phyloP scores from a whole-genome alignment of 257 asterid genomes.

The Jacaranda copaia region DNA sequence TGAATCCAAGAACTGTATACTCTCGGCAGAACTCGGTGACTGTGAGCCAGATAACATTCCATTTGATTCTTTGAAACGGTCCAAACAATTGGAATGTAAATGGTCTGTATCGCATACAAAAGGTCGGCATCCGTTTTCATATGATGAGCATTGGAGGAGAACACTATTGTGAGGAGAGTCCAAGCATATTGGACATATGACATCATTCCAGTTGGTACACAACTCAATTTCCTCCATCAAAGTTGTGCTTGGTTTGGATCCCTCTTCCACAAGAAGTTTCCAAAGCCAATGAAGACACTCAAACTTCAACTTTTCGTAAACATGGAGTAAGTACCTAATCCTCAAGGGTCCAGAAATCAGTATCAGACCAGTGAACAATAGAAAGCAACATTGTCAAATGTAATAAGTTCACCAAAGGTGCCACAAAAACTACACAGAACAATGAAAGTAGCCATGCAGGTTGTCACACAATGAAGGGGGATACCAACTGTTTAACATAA shows the following conservation, averaged over 20 bases:
- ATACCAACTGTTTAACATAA: neutral
- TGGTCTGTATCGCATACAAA: conserved; percentile 86
- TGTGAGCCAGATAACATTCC: conserved; percentile 49
- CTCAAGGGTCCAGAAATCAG: conserved; percentile 23
- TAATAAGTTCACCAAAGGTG: conserved; percentile 12
- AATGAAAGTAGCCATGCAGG: neutral
- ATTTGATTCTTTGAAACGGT: conserved; percentile 79
- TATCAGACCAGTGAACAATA: conserved; percentile 14
- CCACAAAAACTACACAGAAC: neutral
- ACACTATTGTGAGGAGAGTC: conserved; percentile 85
- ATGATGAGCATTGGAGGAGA: conserved; percentile 83
- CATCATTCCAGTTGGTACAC: conserved; percentile 69
- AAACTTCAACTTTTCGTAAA: conserved; percentile 39
- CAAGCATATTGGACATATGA: conserved; percentile 83
- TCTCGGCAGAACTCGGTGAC: conserved; percentile 48
- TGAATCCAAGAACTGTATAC: conserved; percentile 33
- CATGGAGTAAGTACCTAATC: conserved; percentile 27
- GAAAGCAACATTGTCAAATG: neutral
- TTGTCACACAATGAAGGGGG: neutral
- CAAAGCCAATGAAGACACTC: conserved; percentile 24
- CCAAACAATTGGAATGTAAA: conserved; percentile 78
- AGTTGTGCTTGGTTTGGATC: conserved; percentile 30
- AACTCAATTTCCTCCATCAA: conserved; percentile 69
- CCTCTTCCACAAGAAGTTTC: conserved; percentile 42
- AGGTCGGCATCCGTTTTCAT: conserved; percentile 75